A percentile compares a stretch with the other conserved stretches of the same genome.
These are phyloP conservation scores for Fraxinus anomala DNA, from an alignment of 257 asterid genomes.

Conservation along the genomic window DNA sequence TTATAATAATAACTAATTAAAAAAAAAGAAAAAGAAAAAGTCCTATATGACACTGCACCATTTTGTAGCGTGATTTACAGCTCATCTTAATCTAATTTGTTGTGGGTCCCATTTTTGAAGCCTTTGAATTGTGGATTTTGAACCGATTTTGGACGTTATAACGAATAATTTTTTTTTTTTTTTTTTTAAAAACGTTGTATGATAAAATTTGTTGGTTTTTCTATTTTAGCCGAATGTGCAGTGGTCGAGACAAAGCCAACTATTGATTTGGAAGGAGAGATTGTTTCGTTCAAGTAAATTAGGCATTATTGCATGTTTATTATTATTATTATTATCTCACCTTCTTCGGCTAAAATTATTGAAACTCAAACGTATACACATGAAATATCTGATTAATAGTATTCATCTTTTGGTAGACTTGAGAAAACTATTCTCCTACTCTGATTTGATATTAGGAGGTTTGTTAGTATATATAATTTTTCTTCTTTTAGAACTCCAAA, in stretches of 20 bases:
- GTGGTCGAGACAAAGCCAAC: neutral
- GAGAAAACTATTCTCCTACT: neutral
- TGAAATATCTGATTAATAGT: neutral
- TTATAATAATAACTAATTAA: neutral
- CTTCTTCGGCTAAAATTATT: neutral
- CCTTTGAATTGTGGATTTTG: neutral
- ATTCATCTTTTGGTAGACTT: neutral
- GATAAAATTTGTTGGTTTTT: neutral
- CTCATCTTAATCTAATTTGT: neutral
- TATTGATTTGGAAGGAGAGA: neutral
- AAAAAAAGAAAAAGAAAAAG: neutral
- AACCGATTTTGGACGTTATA: too few relatives aligned
- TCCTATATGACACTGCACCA: constrained; percentile 16
- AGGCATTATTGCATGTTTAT: neutral
- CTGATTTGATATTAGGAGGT: neutral
- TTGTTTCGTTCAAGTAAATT: neutral
- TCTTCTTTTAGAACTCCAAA: neutral
- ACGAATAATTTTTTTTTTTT: too few relatives aligned
- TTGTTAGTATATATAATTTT: neutral
- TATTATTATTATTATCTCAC: neutral
- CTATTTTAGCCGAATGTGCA: neutral
- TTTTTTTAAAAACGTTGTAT: neutral
- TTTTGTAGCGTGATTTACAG: constrained; percentile 20
- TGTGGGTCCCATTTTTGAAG: neutral
- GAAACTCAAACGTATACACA: neutral